These are phyloP conservation scores for Macroventuria anomochaeta DNA, from an alignment of 2,329 filamentous ascomycete genomes.

Conservation along the genomic window DNA sequence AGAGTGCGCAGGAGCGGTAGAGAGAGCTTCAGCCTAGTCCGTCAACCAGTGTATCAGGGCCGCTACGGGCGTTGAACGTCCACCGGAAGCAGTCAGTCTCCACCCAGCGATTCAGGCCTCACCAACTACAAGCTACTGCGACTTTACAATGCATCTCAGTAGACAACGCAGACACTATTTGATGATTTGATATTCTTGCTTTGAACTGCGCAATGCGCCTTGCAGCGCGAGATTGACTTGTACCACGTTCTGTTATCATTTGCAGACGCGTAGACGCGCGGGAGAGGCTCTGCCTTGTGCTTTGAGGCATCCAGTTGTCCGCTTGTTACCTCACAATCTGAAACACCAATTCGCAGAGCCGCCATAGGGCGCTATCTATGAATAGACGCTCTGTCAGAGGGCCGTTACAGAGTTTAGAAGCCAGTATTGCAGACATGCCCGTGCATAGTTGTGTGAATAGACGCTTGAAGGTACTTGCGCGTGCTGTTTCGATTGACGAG, in stretches of 20 bases:
- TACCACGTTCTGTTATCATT: conserved; percentile 4
- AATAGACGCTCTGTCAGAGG: conserved; percentile 13
- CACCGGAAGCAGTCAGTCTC: conserved; percentile 17
- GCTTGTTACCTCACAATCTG: conserved; percentile 20
- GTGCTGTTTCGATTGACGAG: not conserved
- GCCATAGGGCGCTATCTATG: conserved; percentile 19
- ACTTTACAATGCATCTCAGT: conserved; percentile 12
- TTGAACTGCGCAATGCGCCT: conserved; percentile 5
- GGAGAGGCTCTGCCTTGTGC: conserved; percentile 12
- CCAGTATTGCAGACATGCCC: conserved; percentile 4
- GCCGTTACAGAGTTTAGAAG: conserved; percentile 6
- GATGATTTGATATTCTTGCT: conserved; percentile 10
- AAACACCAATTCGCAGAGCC: conserved; percentile 32
- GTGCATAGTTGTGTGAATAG: conserved; percentile 4
- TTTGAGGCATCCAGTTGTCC: conserved; percentile 18
- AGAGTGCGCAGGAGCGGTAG: conserved; percentile 5
- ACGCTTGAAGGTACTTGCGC: conserved; percentile 1
- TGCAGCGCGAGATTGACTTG: conserved; percentile 10
- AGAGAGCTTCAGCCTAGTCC: conserved; percentile 3
- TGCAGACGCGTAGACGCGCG: conserved; percentile 23
- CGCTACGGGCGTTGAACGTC: not conserved
- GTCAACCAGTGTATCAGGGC: conserved; percentile 10
- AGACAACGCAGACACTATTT: conserved; percentile 17
- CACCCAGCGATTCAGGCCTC: conserved; percentile 22
- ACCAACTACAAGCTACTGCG: conserved; percentile 13